Base-by-base conservation (phyloP, 108 stramenopile genomes). In the Fistulifera pelliculosa region DNA sequence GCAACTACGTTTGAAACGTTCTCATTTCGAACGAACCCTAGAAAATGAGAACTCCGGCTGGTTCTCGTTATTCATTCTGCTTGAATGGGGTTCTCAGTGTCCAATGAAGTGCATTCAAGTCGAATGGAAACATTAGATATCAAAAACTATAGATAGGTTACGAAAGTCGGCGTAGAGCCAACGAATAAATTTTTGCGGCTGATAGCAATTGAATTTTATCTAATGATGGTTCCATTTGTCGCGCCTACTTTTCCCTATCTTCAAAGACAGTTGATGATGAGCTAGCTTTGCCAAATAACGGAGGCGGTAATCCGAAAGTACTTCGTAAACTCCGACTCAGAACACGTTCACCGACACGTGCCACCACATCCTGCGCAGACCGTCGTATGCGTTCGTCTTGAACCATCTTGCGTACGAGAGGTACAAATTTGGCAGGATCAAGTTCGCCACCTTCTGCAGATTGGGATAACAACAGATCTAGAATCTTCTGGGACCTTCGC, bases 321-420 rank as follows among this genome's bases (percentile, higher is more conserved):
- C 80, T 77, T 45, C 88, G 66, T 49, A 90, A 53, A 13, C 79
- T 73, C 56, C 88, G 57, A 41, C 82, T 82, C 27, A 86, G 65
- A 22, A 73, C 41, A 22, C 84, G 48, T 58, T 90, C 88, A 16
- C 82, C 75, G 10, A 90, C 55, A 22, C 77, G 61, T 47, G 85
- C 88, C 39, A 79, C 66, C 7, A 86, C 64, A 60, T 90, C 84
- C 55, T 64, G 81, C 6, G 80, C 71, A 27, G 79, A 72, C 21
- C 62, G 54, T 47, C 78, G 82, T n/a, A 90, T 62, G 21, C 75
- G 65, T 8, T 84, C 84, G 25, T 90, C 80, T 54, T 81, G 77
- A 13, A 75, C 60, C 1, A 90, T 65, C 49, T 83, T 90, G 11
- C 82, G 74, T 11, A 84, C 40, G 12, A 90, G 58, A 15, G 84